Percentiles rank a stretch among this genome's conserved stretches.
phyloP scores from a whole-genome alignment of 2,329 filamentous ascomycete species.

The Dendrostoma leiphaemia region DNA sequence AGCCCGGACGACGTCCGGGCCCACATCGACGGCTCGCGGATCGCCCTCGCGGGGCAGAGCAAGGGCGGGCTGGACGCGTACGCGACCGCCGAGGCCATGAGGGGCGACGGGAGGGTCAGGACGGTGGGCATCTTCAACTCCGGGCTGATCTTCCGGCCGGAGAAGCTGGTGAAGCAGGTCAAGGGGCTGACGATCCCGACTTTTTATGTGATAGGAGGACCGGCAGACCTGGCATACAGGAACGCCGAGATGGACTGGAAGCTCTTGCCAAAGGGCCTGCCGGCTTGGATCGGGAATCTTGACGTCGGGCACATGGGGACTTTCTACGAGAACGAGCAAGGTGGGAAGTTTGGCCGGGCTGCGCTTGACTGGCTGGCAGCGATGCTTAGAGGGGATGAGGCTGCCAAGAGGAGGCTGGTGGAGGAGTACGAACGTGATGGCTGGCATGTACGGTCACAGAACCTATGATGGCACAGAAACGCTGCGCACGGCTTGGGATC shows the following conservation, averaged over 20 bases:
- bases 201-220: background rate
- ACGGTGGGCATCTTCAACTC: slow-evolving; percentile 4
- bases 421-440: background rate
- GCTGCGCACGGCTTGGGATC: background rate
- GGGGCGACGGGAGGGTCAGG: background rate
- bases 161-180: background rate
- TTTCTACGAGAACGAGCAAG: background rate
- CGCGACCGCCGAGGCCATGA: background rate
- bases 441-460: background rate
- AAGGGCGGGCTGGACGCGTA: slow-evolving; percentile 1
- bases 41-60: slow-evolving; percentile 2
- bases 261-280: background rate
- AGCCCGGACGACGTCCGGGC: background rate
- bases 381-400: background rate
- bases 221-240: background rate
- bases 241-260: slow-evolving; percentile 5
- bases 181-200: background rate
- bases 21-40: background rate
- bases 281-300: slow-evolving; percentile 1
- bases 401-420: background rate
- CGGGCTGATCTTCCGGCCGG: background rate
- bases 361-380: slow-evolving; percentile 2
- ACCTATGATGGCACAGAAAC: background rate
- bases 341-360: background rate
- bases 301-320: slow-evolving; percentile 1